phyloP scores from a whole-genome alignment of 768 basidiomycete genomes.

The Auricularia sp. region DNA sequence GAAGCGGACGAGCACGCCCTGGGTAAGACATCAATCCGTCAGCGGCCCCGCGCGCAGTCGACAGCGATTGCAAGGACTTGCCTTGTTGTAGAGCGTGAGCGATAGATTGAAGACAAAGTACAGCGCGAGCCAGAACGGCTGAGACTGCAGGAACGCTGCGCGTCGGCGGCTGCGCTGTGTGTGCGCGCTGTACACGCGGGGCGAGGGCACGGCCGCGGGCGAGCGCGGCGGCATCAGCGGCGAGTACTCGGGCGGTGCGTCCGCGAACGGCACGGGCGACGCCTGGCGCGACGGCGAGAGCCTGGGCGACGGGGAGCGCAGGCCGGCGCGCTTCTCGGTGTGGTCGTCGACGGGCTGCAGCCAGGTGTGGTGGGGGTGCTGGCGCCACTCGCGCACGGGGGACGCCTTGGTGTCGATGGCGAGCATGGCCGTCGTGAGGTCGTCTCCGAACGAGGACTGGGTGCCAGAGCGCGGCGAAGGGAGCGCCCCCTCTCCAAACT shows the following conservation, averaged over 20 bases:
- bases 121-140: constrained; percentile 52
- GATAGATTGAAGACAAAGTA: constrained; percentile 89
- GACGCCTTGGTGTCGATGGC: neutral
- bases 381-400: neutral
- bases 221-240: neutral
- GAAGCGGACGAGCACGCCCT: constrained; percentile 70
- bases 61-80: neutral
- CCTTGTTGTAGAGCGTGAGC: constrained; percentile 93
- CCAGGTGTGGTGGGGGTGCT: constrained; percentile 1
- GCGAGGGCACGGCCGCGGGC: neutral
- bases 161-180: too few relatives aligned
- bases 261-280: neutral
- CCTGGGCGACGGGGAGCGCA: neutral
- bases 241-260: neutral
- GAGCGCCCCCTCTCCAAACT: neutral
- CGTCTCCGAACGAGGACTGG: neutral
- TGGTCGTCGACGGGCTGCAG: neutral
- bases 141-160: constrained; percentile 14
- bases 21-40: neutral
- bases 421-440: neutral
- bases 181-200: neutral
- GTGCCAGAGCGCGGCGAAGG: neutral
- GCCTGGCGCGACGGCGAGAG: neutral
- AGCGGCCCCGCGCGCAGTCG: neutral
- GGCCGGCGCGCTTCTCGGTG: neutral